Evolutionary conservation across 1,284 basidiomycete genomes (phyloP), one percentile per base, ranked within the genome.

Genomic region (Tylopilus sp.): DNA sequence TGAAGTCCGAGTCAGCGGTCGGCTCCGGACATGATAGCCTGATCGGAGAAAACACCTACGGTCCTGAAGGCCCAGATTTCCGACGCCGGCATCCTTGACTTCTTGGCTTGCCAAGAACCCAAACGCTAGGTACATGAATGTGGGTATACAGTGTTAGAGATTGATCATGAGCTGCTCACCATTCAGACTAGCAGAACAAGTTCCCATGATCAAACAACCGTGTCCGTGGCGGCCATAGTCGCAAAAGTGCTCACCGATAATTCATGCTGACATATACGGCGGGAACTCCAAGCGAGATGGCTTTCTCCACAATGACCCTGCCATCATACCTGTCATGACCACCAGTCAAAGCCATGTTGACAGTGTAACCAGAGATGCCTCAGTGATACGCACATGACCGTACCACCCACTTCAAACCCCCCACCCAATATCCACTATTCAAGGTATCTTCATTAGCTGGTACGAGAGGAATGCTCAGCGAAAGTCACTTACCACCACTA

Each of bases 31-130:
- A 29, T 29, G 29, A 6, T 6, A 29, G 29, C 3, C 29, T 29
- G 6, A 41, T 4, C 8, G 24, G 16, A 18, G 49, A 10, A 18
- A 44, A 52, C 6, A 78, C 85, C 69, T 67, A 87, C 87, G 86
- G 68, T 88, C 86, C 60, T 81, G 82, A 5, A 89, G 74, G 7
- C 89, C 89, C 1, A 87, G 72, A 70, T 90, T 90, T 3, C 84
- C 83, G 3, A 87, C 75, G 3, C 86, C 85, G 10, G 84, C 87
- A 15, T 77, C 81, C 57, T 81, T 80, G 26, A 86, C 82, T 69
- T 88, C 84, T 63, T 84, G 70, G n/a, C 87, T 79, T 5, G 82
- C 83, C 52, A 87, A 68, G 70, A 88, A 89, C 0, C 87, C 87
- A 66, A 82, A 83, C 0, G 80, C 79, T 82, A 53, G 61, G 26